Evolutionary conservation across 1,284 basidiomycete species (phyloP), one percentile per base, ranked within the genome.

Genomic region (Ustilago trichophora): DNA sequence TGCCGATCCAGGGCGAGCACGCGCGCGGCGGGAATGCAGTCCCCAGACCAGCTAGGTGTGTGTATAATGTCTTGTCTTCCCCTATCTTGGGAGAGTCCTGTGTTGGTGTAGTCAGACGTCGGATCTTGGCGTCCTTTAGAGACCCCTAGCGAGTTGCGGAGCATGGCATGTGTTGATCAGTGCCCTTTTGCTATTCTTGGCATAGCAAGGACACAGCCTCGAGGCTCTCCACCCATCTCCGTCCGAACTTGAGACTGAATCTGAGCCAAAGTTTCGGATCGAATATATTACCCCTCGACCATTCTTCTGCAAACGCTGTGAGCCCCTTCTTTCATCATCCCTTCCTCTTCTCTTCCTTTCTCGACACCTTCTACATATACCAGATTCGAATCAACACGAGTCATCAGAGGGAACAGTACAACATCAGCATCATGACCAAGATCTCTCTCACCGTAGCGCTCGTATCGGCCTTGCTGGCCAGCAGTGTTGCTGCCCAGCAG

Each of bases 61-160:
- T n/a, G n/a, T n/a, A n/a, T n/a, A n/a, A n/a, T n/a, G n/a, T n/a
- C n/a, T n/a, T n/a, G n/a, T n/a, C n/a, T n/a, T n/a, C n/a, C n/a
- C n/a, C n/a, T n/a, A n/a, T n/a, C n/a, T n/a, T n/a, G n/a, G n/a
- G n/a, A n/a, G n/a, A n/a, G n/a, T n/a, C n/a, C n/a, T n/a, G n/a
- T n/a, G n/a, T n/a, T n/a, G n/a, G n/a, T n/a, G n/a, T n/a, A 11
- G 10, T 15, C 29, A 18, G n/a, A n/a, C 31, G 37, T 49, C 49
- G 49, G 40, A 49, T 64, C 60, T 63, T 63, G 60, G 60, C 54
- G 40, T 49, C 44, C 48, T n/a, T n/a, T 29, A 29, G 27, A 7
- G 27, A 29, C 8, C n/a, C n/a, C n/a, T n/a, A 29, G 13, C 13
- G 27, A 29, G 13, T 8, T 7, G 27, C 8, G 27, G 8, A 29